Evolutionary conservation across 2,329 filamentous ascomycete genomes (phyloP).

Genomic region (Aspergillus eucalypticola): DNA sequence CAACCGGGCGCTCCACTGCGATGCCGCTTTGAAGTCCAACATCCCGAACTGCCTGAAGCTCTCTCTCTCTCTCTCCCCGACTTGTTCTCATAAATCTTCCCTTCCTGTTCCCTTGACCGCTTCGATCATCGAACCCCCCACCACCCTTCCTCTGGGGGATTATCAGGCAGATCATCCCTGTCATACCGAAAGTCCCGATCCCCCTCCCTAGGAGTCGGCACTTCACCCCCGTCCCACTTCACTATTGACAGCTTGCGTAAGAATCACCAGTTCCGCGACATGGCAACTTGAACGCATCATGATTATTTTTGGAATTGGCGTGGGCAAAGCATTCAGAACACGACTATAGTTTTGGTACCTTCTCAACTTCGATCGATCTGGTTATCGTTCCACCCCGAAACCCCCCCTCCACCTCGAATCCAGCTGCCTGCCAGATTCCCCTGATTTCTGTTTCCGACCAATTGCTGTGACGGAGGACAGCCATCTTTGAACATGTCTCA

Average conservation of each 20-base stretch:
- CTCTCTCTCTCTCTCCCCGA: slow-evolving; percentile 1
- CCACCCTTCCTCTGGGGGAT: background rate
- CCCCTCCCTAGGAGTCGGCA: background rate
- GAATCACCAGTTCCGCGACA: slow-evolving; percentile 24
- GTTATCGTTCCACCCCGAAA: background rate
- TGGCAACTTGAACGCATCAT: slow-evolving; percentile 36
- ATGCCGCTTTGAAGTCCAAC: slow-evolving; percentile 13
- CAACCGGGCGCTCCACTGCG: slow-evolving; percentile 9
- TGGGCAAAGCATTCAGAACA: slow-evolving; percentile 23
- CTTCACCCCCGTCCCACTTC: slow-evolving; percentile 4
- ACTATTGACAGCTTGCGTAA: slow-evolving; percentile 15
- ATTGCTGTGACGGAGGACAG: slow-evolving; percentile 10
- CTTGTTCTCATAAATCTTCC: background rate
- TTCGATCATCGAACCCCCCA: slow-evolving; percentile 1
- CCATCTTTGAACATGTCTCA: slow-evolving; percentile 32
- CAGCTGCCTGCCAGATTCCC: slow-evolving; percentile 10
- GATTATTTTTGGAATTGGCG: slow-evolving; percentile 25
- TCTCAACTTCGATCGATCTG: slow-evolving; percentile 1
- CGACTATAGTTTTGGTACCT: slow-evolving; percentile 14
- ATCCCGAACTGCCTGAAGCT: slow-evolving; percentile 16
- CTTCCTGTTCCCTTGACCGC: background rate
- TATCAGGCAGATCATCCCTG: background rate
- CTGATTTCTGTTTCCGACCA: slow-evolving; percentile 16
- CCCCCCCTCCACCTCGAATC: background rate
- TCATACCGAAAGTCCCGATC: background rate